Base-by-base conservation (phyloP, 768 basidiomycete species). In the Coprinopsis sp. region DNA sequence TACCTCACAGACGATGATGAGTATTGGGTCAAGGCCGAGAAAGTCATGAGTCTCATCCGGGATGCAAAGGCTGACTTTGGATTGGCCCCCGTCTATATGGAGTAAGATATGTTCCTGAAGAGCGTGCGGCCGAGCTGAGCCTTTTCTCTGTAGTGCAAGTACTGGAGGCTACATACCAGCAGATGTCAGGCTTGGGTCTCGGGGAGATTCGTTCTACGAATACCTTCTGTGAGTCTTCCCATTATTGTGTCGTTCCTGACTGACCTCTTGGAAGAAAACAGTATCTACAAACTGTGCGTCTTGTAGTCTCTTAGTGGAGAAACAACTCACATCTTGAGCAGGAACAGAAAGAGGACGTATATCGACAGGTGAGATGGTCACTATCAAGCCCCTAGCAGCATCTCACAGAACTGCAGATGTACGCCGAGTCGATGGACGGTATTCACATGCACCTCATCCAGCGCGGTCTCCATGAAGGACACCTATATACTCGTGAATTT, bases 131-230 rank as follows among this genome's bases (percentile, higher is more conserved):
- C 42, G 8, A 39, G 27, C 29, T 27, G 48, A 31, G 44, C 14
- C 24, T 16, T 10, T 37, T 18, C 28, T 47, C 46, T 43, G 7
- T 54, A 73, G 74, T 50, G 53, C 68, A 14, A 63, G 68, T 2
- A 56, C 62, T 11, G 76, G 74, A 4, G 57, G 66, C 48, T 78
- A 70, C 50, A 62, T 81, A 16, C 66, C 78, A 21, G 82, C 87
- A 11, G 78, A 86, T 14, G 87, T 98, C 51, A 82, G 93, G 11
- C 77, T 98, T 18, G 94, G 94, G 22, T 92, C 92, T 27, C 76
- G 92, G 33, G 94, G 86, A 24, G 94, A 98, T 62, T 92, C 90
- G 2, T 97, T 84, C 66, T 98, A 96, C 59, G 94, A 95, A 63
- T 92, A 94, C 59, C 65, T 92, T 13, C 58, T 93, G 86, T 88